A percentile compares a stretch with the other conserved stretches of the same genome.
These are phyloP conservation scores for Aureobasidium sp. DNA, from an alignment of 2,329 filamentous ascomycete genomes.

Conservation along the genomic window DNA sequence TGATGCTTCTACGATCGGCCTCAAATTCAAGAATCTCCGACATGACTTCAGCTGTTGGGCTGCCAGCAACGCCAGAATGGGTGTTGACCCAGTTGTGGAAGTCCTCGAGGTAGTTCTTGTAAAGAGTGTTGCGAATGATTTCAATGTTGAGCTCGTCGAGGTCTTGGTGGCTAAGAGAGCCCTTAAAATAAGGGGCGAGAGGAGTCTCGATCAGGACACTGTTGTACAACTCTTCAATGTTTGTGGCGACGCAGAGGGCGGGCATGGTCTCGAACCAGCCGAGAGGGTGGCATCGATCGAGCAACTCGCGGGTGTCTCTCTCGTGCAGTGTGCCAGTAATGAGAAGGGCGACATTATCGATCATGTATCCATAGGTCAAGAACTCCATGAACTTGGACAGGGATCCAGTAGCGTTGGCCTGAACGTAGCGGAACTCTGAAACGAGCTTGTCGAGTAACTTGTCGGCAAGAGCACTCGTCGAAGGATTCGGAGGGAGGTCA, in stretches of 20 bases:
- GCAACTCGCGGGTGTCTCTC: constrained; percentile 86
- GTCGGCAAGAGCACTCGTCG: constrained; percentile 85
- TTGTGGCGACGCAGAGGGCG: constrained; percentile 93
- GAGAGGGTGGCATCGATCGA: constrained; percentile 92
- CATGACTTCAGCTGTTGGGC: constrained; percentile 91
- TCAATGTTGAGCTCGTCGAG: constrained; percentile 98
- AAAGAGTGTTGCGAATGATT: constrained; percentile 95
- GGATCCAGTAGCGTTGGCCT: constrained; percentile 85
- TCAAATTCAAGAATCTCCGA: constrained; percentile 93
- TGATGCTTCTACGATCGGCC: constrained; percentile 92
- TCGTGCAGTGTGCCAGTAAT: constrained; percentile 98
- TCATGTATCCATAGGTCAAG: constrained; percentile 99
- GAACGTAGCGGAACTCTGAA: constrained; percentile 91
- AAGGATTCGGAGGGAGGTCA: constrained; percentile 89
- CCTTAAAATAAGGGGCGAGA: constrained; percentile 94
- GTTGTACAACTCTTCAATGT: constrained; percentile 98
- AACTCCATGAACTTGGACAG: constrained; percentile 96
- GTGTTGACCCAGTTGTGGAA: constrained; percentile 93
- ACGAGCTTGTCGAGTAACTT: constrained; percentile 98
- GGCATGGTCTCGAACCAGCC: constrained; percentile 99
- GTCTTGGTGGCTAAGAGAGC: constrained; percentile 89
- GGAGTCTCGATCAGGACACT: constrained; percentile 95
- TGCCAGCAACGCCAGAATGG: constrained; percentile 75
- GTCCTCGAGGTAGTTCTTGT: constrained; percentile 99
- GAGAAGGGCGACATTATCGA: constrained; percentile 95